These are phyloP conservation scores for Blastomyces silverae DNA, from an alignment of 2,329 filamentous ascomycete species.

Conservation along the genomic window DNA sequence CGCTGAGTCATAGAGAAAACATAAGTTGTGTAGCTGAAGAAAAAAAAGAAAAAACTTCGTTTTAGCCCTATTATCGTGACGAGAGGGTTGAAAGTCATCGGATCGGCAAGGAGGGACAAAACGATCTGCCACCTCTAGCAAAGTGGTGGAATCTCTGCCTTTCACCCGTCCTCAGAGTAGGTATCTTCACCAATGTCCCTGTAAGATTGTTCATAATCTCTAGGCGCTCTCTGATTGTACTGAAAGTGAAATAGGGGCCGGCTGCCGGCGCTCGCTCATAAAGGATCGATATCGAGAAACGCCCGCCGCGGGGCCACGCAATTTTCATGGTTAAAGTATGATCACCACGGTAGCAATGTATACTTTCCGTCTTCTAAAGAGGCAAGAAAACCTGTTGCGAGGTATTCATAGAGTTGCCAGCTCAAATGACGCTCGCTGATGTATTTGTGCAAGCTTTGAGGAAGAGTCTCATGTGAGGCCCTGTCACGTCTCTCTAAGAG, in stretches of 20 bases:
- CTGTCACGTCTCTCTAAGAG: no score
- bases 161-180: background rate
- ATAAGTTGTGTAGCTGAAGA: no score
- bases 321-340: background rate
- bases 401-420: background rate
- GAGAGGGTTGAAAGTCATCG: no score
- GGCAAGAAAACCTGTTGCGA: background rate
- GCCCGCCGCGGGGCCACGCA: background rate
- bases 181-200: background rate
- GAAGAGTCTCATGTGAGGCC: no score
- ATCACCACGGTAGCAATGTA: background rate
- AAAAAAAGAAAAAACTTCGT: no score
- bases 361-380: background rate
- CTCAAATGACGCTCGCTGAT: background rate
- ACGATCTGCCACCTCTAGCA: background rate
- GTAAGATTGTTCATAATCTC: background rate
- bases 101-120: background rate
- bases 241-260: background rate
- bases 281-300: background rate
- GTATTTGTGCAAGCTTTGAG: no score
- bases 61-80: no score
- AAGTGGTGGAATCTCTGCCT: background rate
- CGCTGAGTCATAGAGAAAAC: background rate
- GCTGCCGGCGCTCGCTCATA: background rate
- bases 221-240: background rate